Evolutionary conservation across 148 eudicot genomes (phyloP).

Genomic region (Rhododendron ferrugineum): DNA sequence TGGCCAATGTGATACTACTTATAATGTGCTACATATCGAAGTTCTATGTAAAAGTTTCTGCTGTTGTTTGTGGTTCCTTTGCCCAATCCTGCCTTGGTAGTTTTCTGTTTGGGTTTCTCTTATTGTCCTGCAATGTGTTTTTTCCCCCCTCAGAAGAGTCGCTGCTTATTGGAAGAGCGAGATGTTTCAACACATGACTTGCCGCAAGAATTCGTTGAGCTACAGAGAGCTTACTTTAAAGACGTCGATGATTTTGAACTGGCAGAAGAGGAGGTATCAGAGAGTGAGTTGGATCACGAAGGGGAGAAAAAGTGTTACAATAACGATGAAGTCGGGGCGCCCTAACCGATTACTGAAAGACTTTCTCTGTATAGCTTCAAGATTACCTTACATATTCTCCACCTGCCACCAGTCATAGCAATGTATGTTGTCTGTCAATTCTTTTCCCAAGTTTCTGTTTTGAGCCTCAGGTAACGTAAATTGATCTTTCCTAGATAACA

Average conservation of each 20-base stretch:
- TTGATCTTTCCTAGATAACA: neutral
- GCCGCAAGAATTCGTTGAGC: slow-evolving; percentile 35
- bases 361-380: neutral
- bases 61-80: neutral
- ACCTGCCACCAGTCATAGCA: neutral
- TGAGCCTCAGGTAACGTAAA: neutral
- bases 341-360: neutral
- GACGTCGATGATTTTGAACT: slow-evolving; percentile 47
- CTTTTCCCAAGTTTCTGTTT: neutral
- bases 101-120: neutral
- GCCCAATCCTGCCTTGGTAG: neutral
- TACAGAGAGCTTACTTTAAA: slow-evolving; percentile 39
- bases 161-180: slow-evolving; percentile 1
- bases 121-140: neutral
- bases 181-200: slow-evolving; percentile 11
- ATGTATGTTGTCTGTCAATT: neutral
- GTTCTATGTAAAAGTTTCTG: neutral
- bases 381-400: neutral
- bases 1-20: neutral
- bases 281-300: slow-evolving; percentile 20
- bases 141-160: slow-evolving; percentile 24
- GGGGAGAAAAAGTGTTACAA: neutral
- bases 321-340: neutral
- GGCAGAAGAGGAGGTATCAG: slow-evolving; percentile 39
- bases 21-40: neutral